Evolutionary conservation across 2,329 filamentous ascomycete genomes (phyloP), one percentile per base, ranked within the genome.

Genomic region (Canariomyces notabilis): DNA sequence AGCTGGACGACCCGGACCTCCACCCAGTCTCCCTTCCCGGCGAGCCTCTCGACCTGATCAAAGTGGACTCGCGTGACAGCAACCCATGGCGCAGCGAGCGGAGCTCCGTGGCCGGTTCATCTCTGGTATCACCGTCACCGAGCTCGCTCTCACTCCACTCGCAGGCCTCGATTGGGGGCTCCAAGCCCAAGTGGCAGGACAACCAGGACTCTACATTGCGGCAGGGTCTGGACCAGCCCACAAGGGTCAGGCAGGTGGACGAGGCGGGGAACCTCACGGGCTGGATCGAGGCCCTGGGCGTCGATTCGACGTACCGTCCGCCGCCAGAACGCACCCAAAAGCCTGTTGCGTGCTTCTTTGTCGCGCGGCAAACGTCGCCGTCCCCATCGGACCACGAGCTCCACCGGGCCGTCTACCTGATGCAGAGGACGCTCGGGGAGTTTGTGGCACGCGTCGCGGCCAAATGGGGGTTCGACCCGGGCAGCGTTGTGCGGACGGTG

Each of bases 251-350:
- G 44, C 74, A 75, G 55, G 74, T 73, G 0, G 80, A 83, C 43
- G 77, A 80, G 18, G 70, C 79, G 29, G 83, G 83, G 8, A 80
- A 77, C 19, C 70, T 89, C 21, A 85, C 80, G 50, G 85, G 87
- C 5, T 95, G 86, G 83, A 93, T 97, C 52, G 89, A 96, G 62
- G 89, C 89, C 1, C 69, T 95, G 6, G 93, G 89, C 23, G 88
- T 97, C n/a, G 93, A 97, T 62, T 73, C 83, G 14, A 78, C 77
- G 2, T 98, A 97, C 62, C 80, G 84, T 48, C 85, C 93, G 36
- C 90, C 90, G 1, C 69, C 76, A 1, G 87, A 94, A 58, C 79
- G 77, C 47, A 70, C 75, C 7, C 72, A 81, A 16, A 94, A 88
- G 64, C 69, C 76, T 64, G 82, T 94, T 34, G 91, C 91, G 40